These are phyloP conservation scores for Scytalidium sp. DNA, from an alignment of 2,329 filamentous ascomycete species.

Conservation along the genomic window DNA sequence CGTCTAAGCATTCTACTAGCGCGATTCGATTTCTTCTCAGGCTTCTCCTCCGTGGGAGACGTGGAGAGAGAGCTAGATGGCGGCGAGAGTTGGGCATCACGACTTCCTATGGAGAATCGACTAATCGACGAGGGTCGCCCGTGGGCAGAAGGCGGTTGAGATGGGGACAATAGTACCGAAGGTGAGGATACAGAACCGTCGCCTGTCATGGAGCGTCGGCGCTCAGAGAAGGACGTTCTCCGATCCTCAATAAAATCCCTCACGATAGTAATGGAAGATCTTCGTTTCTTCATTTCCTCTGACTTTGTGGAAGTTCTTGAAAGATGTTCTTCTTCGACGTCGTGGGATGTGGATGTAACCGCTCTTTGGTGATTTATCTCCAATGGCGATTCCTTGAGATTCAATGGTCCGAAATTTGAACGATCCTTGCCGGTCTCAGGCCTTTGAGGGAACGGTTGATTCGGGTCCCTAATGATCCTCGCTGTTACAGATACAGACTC, in stretches of 20 bases:
- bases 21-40: constrained; percentile 48
- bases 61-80: constrained; percentile 35
- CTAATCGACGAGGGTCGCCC: constrained; percentile 64
- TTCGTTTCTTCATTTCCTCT: constrained; percentile 33
- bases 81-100: constrained; percentile 29
- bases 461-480: constrained; percentile 70
- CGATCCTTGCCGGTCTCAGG: constrained; percentile 36
- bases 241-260: constrained; percentile 54
- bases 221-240: constrained; percentile 48
- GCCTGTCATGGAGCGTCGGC: constrained; percentile 37
- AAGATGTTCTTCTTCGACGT: constrained; percentile 45
- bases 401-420: constrained; percentile 44
- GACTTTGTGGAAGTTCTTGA: constrained; percentile 30
- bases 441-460: constrained; percentile 37
- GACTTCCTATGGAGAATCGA: constrained; percentile 40
- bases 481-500: constrained; percentile 89
- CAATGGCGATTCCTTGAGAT: constrained; percentile 58
- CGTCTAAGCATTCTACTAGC: constrained; percentile 55
- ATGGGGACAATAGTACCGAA: constrained; percentile 39
- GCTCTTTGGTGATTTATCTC: constrained; percentile 54
- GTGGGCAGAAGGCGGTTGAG: constrained; percentile 48
- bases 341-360: constrained; percentile 27
- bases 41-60: constrained; percentile 43
- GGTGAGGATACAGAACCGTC: constrained; percentile 35
- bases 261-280: constrained; percentile 58